A percentile compares a stretch with the other conserved stretches of the same genome.
Evolutionary conservation across 208 protist species (phyloP).

Genomic region (Strigomonas galati): DNA sequence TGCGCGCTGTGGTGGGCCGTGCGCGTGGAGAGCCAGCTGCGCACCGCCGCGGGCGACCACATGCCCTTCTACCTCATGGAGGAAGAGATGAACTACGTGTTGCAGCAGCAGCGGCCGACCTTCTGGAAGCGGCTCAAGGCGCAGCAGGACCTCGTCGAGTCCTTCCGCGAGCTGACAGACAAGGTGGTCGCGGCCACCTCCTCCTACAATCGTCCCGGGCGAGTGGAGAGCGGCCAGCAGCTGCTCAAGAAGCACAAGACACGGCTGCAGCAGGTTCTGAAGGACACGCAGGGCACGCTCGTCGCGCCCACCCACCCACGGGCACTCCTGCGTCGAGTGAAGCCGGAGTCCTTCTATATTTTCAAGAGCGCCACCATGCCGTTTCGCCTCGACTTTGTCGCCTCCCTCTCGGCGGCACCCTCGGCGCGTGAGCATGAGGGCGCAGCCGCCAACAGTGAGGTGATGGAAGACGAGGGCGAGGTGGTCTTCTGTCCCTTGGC

Average conservation of each 20-base stretch:
- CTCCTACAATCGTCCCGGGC: background rate
- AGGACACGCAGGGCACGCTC: slow-evolving; percentile 32
- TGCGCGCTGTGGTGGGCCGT: slow-evolving; percentile 65
- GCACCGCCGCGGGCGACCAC: slow-evolving; percentile 12
- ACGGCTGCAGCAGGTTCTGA: too few relatives aligned
- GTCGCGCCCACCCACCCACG: slow-evolving; percentile 55
- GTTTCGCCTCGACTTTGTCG: slow-evolving; percentile 44
- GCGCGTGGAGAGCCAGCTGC: slow-evolving; percentile 41
- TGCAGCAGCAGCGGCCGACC: slow-evolving; percentile 31
- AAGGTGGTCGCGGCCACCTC: too few relatives aligned
- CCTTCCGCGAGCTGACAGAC: slow-evolving; percentile 30
- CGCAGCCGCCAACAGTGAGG: background rate
- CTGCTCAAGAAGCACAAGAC: too few relatives aligned
- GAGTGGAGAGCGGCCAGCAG: background rate
- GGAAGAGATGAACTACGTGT: slow-evolving; percentile 23
- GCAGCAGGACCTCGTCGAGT: slow-evolving; percentile 43
- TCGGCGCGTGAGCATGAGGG: slow-evolving; percentile 2
- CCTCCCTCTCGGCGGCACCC: background rate
- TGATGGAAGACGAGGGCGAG: background rate
- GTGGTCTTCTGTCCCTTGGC: background rate
- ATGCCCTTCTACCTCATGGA: slow-evolving; percentile 20
- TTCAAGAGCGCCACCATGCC: slow-evolving; percentile 85
- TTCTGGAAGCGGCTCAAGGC: slow-evolving; percentile 50
- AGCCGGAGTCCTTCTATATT: slow-evolving; percentile 53
- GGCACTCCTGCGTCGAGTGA: slow-evolving; percentile 32